Percentiles rank a stretch among this genome's conserved stretches.
These are phyloP conservation scores for Leccinum pallidistipes DNA, from an alignment of 1,284 basidiomycete species.

Conservation along the genomic window DNA sequence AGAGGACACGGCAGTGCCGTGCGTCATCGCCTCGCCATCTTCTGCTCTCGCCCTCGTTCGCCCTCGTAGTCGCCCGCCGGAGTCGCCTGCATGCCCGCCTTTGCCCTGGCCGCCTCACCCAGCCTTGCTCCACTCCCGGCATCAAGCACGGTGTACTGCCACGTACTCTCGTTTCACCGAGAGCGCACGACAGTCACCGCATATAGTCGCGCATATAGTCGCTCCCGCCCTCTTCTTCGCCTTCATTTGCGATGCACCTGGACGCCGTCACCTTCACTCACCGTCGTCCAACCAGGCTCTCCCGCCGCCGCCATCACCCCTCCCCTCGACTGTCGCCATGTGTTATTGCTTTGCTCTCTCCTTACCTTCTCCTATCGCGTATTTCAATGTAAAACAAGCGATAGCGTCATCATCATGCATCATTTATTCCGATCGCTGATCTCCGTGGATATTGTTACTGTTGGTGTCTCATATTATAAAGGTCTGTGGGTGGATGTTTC, in stretches of 20 bases:
- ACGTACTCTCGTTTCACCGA: no score
- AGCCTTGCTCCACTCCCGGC: no score
- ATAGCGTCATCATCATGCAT: neutral
- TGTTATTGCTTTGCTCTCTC: neutral
- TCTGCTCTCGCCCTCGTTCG: neutral
- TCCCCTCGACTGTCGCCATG: neutral
- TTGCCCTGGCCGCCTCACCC: neutral
- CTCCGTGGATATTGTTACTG: no score
- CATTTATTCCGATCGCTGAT: no score
- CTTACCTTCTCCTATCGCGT: neutral
- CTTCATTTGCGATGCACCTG: no score
- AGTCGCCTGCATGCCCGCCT: neutral
- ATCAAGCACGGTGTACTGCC: no score
- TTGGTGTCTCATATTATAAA: neutral
- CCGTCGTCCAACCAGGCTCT: neutral
- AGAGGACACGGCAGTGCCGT: neutral
- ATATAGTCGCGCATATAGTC: no score
- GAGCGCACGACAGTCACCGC: no score
- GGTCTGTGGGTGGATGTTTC: no score
- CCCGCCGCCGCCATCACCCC: neutral
- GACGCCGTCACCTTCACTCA: neutral
- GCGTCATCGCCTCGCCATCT: no score
- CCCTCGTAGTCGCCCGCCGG: neutral
- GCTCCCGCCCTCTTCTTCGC: neutral
- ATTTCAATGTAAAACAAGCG: neutral